These are phyloP conservation scores for Vaccinium corymbosum DNA, from an alignment of 148 eudicot species.

Conservation along the genomic window DNA sequence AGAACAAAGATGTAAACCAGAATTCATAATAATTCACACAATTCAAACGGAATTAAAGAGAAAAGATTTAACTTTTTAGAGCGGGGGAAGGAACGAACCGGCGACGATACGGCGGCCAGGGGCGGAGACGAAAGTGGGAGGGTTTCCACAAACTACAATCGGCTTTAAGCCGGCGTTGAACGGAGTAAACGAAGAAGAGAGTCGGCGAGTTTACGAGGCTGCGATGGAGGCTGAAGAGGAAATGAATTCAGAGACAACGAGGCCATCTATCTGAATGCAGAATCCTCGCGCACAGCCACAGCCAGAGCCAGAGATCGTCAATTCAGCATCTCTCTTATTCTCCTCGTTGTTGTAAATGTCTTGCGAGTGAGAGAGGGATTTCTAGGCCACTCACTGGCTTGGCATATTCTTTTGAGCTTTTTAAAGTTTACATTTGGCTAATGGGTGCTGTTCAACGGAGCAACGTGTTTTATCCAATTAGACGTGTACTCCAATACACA, in stretches of 20 bases:
- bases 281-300: constrained; percentile 12
- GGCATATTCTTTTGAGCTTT: neutral
- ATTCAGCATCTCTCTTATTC: neutral
- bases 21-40: neutral
- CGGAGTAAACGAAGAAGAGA: constrained; percentile 7
- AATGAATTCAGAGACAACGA: constrained; percentile 36
- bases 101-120: constrained; percentile 85
- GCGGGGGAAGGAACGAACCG: constrained; percentile 34
- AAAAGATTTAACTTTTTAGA: neutral
- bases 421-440: neutral
- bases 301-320: constrained; percentile 10
- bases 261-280: constrained; percentile 25
- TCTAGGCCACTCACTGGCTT: neutral
- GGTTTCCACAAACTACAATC: constrained; percentile 58
- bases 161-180: constrained; percentile 41
- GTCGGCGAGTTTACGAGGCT: constrained; percentile 27
- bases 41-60: neutral
- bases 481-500: no score
- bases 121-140: constrained; percentile 83
- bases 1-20: neutral
- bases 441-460: neutral
- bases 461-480: neutral
- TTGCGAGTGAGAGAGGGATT: neutral
- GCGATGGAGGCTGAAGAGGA: constrained; percentile 19
- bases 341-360: neutral